A percentile compares a stretch with the other conserved stretches of the same genome.
These are phyloP conservation scores for Acorus gramineus DNA, from an alignment of 106 monocot genomes.

Conservation along the genomic window DNA sequence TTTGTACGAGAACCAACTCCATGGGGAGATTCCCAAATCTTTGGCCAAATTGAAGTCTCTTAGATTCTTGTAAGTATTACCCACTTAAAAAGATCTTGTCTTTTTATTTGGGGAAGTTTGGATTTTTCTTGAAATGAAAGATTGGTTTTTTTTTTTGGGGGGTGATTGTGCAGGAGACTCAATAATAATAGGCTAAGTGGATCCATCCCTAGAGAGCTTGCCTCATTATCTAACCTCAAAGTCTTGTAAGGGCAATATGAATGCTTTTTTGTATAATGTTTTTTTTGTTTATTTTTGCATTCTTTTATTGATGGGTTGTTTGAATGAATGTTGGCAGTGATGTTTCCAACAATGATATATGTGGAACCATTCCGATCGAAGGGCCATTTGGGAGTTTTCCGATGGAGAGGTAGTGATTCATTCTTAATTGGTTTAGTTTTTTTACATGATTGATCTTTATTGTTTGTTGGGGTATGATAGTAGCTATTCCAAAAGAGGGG, in stretches of 20 bases:
- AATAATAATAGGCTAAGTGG: conserved; percentile 76
- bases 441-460: too few relatives aligned
- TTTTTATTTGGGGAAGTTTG: not conserved
- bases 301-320: not conserved
- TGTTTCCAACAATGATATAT: conserved; percentile 89
- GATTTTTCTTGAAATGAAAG: not conserved
- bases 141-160: not conserved
- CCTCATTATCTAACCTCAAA: conserved; percentile 67
- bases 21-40: conserved; percentile 77
- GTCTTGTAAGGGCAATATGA: conserved; percentile 56
- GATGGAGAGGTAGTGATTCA: conserved; percentile 45
- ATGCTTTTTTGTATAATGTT: not conserved
- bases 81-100: not conserved
- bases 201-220: conserved; percentile 80
- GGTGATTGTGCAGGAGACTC: conserved; percentile 40
- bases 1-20: conserved; percentile 65
- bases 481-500: too few relatives aligned
- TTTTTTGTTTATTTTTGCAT: not conserved
- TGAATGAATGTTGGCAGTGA: conserved; percentile 41
- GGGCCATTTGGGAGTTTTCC: conserved; percentile 83
- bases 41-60: conserved; percentile 75
- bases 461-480: too few relatives aligned
- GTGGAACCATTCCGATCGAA: conserved; percentile 87
- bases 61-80: conserved; percentile 56
- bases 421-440: too few relatives aligned